A percentile compares a stretch with the other conserved stretches of the same genome.
Conservation (phyloP, 345 rosid genomes). For the Eucalyptus curtisii region DNA sequence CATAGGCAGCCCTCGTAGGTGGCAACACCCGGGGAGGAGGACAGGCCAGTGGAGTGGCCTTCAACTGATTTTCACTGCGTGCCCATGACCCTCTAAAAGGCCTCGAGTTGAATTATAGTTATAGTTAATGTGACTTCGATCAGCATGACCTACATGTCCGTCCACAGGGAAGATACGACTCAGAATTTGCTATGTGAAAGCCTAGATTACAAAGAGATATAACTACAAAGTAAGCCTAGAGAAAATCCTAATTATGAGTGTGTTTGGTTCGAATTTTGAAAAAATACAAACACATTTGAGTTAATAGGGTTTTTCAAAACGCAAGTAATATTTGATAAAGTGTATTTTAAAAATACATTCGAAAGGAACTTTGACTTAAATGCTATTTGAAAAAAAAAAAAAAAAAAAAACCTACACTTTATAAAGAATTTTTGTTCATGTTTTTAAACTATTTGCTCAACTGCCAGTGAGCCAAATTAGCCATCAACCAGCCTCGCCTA, state of each 20-base stretch:
- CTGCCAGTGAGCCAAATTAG: too few species aligned
- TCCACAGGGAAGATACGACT: neutral
- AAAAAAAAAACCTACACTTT: too few species aligned
- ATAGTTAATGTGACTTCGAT: neutral
- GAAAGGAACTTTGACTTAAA: too few species aligned
- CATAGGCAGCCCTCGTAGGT: too few species aligned
- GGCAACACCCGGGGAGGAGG: too few species aligned
- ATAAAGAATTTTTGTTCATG: neutral
- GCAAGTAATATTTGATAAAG: neutral
- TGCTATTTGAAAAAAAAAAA: too few species aligned
- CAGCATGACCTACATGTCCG: neutral
- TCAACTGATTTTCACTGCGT: too few species aligned
- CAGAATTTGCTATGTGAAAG: neutral
- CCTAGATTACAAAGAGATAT: neutral
- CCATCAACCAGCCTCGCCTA: neutral
- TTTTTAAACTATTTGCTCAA: too few species aligned
- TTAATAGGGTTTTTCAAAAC: fast-evolving
- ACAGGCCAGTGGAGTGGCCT: too few species aligned
- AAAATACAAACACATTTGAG: too few species aligned
- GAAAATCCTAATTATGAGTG: neutral
- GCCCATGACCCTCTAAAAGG: too few species aligned
- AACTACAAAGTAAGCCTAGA: neutral
- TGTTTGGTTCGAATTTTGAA: neutral
- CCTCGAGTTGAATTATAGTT: neutral
- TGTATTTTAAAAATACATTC: too few species aligned